Conservation (phyloP, 2,329 filamentous ascomycete genomes). For the Geosmithia morbida region DNA sequence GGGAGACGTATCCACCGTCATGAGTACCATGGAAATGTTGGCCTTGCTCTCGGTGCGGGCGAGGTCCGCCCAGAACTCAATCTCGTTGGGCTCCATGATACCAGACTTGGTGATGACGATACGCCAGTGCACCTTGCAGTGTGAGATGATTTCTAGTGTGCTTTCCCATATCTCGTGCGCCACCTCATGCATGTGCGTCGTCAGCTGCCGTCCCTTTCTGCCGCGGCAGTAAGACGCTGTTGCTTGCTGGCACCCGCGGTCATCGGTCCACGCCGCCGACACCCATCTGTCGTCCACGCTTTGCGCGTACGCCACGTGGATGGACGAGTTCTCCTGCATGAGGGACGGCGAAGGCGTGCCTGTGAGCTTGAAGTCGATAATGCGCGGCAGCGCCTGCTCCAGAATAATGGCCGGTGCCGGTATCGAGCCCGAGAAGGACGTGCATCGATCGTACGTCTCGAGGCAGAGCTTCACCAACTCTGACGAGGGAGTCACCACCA, state of each 20-base stretch:
- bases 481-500: slow-evolving; percentile 46
- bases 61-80: slow-evolving; percentile 42
- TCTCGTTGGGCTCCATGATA: slow-evolving; percentile 51
- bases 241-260: slow-evolving; percentile 57
- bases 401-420: slow-evolving; percentile 59
- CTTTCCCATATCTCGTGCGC: slow-evolving; percentile 65
- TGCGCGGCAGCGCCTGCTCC: slow-evolving; percentile 53
- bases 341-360: slow-evolving; percentile 56
- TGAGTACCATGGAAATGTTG: slow-evolving; percentile 39
- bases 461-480: slow-evolving; percentile 52
- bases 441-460: slow-evolving; percentile 67
- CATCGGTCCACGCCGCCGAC: slow-evolving; percentile 70
- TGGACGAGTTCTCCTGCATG: slow-evolving; percentile 62
- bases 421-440: slow-evolving; percentile 34
- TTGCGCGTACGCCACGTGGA: slow-evolving; percentile 67
- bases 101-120: slow-evolving; percentile 61
- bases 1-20: slow-evolving; percentile 51
- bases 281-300: slow-evolving; percentile 69
- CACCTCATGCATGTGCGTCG: slow-evolving; percentile 45
- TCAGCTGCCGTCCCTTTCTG: slow-evolving; percentile 36
- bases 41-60: slow-evolving; percentile 36
- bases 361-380: slow-evolving; percentile 61
- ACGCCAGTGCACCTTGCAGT: slow-evolving; percentile 61
- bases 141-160: slow-evolving; percentile 57
- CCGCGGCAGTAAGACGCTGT: slow-evolving; percentile 60